phyloP scores from a whole-genome alignment of 768 basidiomycete species.

The Tulasnella sp. region DNA sequence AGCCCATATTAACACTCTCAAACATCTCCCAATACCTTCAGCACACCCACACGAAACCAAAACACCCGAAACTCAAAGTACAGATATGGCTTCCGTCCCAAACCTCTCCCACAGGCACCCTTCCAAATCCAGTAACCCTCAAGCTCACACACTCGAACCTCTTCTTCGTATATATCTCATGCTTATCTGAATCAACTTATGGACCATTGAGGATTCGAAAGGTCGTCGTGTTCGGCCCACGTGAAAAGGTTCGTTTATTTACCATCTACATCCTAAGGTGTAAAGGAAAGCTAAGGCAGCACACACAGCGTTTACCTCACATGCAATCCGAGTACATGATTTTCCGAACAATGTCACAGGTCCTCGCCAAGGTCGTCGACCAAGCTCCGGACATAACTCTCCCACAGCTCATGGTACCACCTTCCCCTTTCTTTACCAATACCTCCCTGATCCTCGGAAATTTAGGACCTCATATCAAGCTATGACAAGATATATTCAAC shows the following conservation, averaged over 20 bases:
- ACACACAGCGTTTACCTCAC: not conserved
- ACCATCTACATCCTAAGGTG: not conserved
- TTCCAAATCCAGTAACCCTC: not conserved
- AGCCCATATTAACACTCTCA: not conserved
- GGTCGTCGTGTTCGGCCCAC: constrained; percentile 1
- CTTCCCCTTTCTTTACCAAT: not conserved
- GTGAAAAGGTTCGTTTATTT: not conserved
- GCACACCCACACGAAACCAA: not conserved
- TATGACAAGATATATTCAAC: not conserved
- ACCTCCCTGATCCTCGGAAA: not conserved
- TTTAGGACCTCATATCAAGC: not conserved
- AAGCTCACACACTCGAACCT: not conserved
- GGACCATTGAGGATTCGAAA: not conserved
- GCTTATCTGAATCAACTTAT: not conserved
- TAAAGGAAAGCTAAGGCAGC: not conserved
- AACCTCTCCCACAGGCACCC: not conserved
- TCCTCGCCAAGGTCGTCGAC: not conserved
- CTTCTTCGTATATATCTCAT: not conserved
- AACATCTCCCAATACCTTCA: constrained; percentile 1
- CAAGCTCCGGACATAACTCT: not conserved
- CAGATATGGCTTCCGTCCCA: not conserved
- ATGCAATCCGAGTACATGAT: constrained; percentile 4
- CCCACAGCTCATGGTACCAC: not conserved
- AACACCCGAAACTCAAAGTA: not conserved
- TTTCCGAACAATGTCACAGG: not conserved